Evolutionary conservation across 352 stramenopile genomes (phyloP).

Genomic region (Phytophthora pini): DNA sequence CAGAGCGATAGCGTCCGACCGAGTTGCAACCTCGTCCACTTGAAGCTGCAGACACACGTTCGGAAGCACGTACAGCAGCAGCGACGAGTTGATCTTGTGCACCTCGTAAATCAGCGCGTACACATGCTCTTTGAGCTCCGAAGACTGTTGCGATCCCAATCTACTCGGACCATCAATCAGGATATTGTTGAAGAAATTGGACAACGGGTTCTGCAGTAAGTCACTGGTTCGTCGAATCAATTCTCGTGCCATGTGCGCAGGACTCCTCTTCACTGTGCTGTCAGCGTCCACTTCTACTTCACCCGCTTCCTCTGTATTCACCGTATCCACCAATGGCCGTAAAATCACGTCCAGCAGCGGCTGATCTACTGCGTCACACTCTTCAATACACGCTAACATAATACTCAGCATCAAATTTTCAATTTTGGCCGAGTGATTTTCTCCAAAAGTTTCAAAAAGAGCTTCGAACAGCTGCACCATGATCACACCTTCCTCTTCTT

Average conservation of each 20-base stretch:
- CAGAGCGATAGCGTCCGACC: conserved; percentile 74
- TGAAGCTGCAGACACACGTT: conserved; percentile 89
- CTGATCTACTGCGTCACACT: conserved; percentile 67
- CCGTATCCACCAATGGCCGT: conserved; percentile 48
- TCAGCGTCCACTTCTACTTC: conserved; percentile 4
- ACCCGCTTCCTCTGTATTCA: conserved; percentile 1
- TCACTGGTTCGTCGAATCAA: conserved; percentile 81
- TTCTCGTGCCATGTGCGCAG: conserved; percentile 72
- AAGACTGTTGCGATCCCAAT: conserved; percentile 32
- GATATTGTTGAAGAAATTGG: conserved; percentile 85
- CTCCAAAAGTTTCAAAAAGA: conserved; percentile 71
- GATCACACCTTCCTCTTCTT: conserved; percentile 52
- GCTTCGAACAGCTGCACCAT: conserved; percentile 76
- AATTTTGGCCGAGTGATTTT: conserved; percentile 71
- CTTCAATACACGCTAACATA: conserved; percentile 78
- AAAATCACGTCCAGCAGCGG: conserved; percentile 76
- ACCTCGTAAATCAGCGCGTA: conserved; percentile 86
- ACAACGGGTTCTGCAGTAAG: conserved; percentile 67
- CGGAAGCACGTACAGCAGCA: conserved; percentile 85
- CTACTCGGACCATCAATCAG: conserved; percentile 57
- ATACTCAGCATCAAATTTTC: conserved; percentile 80
- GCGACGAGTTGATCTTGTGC: conserved; percentile 78
- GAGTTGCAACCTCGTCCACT: conserved; percentile 85
- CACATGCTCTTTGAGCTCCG: conserved; percentile 79
- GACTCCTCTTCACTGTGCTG: conserved; percentile 24